phyloP scores from a whole-genome alignment of 2,329 filamentous ascomycete genomes.

The Lachnellula hyalina region DNA sequence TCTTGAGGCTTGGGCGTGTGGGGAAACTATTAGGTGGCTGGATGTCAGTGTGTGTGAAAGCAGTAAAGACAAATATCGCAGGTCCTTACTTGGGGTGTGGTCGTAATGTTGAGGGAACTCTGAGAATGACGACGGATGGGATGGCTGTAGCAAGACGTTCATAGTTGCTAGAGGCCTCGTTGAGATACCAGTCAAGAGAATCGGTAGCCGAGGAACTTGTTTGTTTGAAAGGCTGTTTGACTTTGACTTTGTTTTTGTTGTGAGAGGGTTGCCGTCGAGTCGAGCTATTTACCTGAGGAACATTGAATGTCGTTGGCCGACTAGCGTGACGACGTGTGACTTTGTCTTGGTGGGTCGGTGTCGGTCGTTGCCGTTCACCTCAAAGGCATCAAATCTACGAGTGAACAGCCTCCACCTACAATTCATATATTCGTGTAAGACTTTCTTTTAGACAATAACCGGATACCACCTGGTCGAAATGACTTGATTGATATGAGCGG shows the following conservation, averaged over 20 bases:
- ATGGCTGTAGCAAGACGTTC: slow-evolving; percentile 56
- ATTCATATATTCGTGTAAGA: too few species aligned
- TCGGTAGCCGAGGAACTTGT: not conserved
- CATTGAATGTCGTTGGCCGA: not conserved
- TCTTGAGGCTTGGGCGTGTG: slow-evolving; percentile 38
- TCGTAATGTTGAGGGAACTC: slow-evolving; percentile 54
- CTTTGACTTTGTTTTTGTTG: not conserved
- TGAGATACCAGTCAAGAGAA: not conserved
- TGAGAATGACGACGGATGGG: slow-evolving; percentile 52
- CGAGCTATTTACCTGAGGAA: not conserved
- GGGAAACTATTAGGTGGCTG: slow-evolving; percentile 36
- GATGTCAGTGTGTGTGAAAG: slow-evolving; percentile 11
- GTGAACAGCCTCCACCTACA: not conserved
- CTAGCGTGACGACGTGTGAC: not conserved
- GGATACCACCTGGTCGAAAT: too few species aligned
- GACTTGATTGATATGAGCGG: too few species aligned
- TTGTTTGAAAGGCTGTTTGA: not conserved
- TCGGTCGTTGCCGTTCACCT: not conserved
- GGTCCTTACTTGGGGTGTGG: slow-evolving; percentile 28
- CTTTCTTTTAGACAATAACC: too few species aligned
- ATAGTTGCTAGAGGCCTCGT: slow-evolving; percentile 37
- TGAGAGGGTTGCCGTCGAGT: not conserved
- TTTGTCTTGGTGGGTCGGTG: not conserved
- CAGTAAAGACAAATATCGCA: not conserved
- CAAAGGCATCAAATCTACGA: not conserved